Evolutionary conservation across 176 grass and related monocot species (phyloP).

Genomic region (Triticum monococcum): DNA sequence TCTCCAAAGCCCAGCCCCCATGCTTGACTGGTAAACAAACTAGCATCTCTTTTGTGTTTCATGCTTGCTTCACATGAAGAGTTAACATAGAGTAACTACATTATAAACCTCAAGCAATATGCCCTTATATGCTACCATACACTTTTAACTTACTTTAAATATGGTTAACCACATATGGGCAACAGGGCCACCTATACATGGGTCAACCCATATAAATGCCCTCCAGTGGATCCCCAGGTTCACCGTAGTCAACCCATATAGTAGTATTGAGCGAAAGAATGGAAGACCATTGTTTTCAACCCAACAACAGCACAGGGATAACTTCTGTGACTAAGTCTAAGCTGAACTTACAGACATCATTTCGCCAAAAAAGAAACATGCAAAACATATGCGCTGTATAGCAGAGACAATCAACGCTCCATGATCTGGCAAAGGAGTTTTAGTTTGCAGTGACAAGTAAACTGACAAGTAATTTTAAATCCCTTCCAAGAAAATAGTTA

Average conservation of each 20-base stretch:
- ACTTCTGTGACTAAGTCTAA: background rate
- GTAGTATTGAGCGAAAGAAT: background rate
- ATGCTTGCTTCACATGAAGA: constrained; percentile 6
- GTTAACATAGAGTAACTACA: background rate
- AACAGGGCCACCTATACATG: background rate
- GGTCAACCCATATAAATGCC: background rate
- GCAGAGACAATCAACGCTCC: background rate
- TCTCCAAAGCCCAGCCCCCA: background rate
- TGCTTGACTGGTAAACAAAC: background rate
- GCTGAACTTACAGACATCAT: background rate
- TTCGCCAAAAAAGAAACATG: background rate
- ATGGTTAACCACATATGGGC: background rate
- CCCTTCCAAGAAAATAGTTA: background rate
- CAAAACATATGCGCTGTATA: background rate
- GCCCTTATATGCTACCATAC: background rate
- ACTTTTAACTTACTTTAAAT: background rate
- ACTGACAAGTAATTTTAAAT: background rate
- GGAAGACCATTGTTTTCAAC: background rate
- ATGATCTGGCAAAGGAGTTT: background rate
- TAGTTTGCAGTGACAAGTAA: background rate
- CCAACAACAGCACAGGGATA: background rate
- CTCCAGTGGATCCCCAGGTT: background rate
- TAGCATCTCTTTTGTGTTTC: constrained; percentile 3
- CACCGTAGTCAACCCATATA: background rate
- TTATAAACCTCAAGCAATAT: background rate